Evolutionary conservation across 2,329 filamentous ascomycete genomes (phyloP).

Genomic region (Macrophomina pseudophaseolina): DNA sequence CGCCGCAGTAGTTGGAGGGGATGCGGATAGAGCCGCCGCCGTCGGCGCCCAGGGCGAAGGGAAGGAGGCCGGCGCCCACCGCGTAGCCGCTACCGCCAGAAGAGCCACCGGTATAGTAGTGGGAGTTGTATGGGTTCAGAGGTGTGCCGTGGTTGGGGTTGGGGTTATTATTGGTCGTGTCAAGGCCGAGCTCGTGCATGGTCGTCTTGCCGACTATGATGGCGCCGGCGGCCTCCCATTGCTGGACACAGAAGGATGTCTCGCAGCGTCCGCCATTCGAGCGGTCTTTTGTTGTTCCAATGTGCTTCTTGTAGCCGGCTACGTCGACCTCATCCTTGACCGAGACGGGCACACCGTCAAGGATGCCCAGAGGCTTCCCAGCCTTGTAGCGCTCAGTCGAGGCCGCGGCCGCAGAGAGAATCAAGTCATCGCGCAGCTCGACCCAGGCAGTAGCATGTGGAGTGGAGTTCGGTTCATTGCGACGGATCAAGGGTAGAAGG

Average conservation of each 20-base stretch:
- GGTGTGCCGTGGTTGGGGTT: constrained; percentile 78
- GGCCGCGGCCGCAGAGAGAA: constrained; percentile 70
- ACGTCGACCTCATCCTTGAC: constrained; percentile 83
- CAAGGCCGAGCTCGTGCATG: constrained; percentile 72
- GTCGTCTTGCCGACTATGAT: constrained; percentile 76
- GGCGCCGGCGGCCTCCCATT: constrained; percentile 75
- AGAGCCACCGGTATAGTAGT: constrained; percentile 81
- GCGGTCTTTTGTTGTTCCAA: constrained; percentile 67
- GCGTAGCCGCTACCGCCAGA: constrained; percentile 78
- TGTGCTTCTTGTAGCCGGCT: constrained; percentile 70
- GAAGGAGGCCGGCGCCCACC: constrained; percentile 71
- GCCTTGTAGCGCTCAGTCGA: constrained; percentile 75
- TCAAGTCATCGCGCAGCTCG: constrained; percentile 66
- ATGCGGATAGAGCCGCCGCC: constrained; percentile 78
- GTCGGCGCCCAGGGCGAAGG: constrained; percentile 73
- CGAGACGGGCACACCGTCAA: constrained; percentile 83
- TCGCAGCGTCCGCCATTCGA: constrained; percentile 45
- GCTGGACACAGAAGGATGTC: constrained; percentile 73
- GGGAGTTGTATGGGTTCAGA: constrained; percentile 75
- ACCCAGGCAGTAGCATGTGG: constrained; percentile 76
- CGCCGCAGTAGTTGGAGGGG: constrained; percentile 75
- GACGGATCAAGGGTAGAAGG: constrained; percentile 72
- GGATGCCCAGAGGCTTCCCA: constrained; percentile 67
- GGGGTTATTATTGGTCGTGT: constrained; percentile 74
- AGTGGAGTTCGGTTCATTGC: constrained; percentile 59